Conservation (phyloP, 2,329 filamentous ascomycete genomes). For the Purpureocillium takamizusanense region DNA sequence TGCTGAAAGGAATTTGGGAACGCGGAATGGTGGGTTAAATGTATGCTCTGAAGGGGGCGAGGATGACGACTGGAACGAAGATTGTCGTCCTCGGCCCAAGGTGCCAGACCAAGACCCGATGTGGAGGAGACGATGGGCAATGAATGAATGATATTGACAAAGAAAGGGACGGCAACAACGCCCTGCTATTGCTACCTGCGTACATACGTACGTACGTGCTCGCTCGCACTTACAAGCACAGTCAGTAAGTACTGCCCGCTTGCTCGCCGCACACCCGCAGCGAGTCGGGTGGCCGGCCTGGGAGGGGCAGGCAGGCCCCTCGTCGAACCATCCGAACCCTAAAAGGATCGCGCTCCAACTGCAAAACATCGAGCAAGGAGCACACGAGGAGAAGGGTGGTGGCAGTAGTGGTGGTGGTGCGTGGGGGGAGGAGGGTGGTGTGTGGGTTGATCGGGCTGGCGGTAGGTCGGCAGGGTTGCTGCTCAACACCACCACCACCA, state of each 20-base stretch:
- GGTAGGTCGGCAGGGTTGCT: too few relatives aligned
- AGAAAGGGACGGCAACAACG: conserved; percentile 20
- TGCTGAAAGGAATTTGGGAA: conserved; percentile 33
- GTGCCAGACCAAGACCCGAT: conserved; percentile 29
- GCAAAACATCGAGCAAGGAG: conserved; percentile 14
- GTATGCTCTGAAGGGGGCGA: conserved; percentile 25
- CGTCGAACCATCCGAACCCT: background rate
- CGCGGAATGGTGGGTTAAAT: conserved; percentile 34
- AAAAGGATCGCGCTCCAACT: conserved; percentile 20
- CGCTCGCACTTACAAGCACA: too few relatives aligned
- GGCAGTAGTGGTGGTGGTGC: background rate
- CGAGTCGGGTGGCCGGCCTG: too few relatives aligned
- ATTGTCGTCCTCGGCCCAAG: conserved; percentile 13
- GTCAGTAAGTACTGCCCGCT: too few relatives aligned
- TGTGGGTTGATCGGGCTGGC: conserved; percentile 1
- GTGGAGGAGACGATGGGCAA: conserved; percentile 18
- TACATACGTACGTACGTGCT: too few relatives aligned
- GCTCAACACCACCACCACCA: too few relatives aligned
- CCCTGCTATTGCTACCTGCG: too few relatives aligned
- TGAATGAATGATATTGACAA: conserved; percentile 20
- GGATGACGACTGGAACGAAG: conserved; percentile 28
- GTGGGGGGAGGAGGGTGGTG: conserved; percentile 10
- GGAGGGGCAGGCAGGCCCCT: too few relatives aligned
- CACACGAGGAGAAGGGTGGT: conserved; percentile 1
- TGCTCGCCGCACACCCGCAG: too few relatives aligned